Evolutionary conservation across 805 yeast species (phyloP), one percentile per base, ranked within the genome.

Genomic region (Candida ovalis): DNA sequence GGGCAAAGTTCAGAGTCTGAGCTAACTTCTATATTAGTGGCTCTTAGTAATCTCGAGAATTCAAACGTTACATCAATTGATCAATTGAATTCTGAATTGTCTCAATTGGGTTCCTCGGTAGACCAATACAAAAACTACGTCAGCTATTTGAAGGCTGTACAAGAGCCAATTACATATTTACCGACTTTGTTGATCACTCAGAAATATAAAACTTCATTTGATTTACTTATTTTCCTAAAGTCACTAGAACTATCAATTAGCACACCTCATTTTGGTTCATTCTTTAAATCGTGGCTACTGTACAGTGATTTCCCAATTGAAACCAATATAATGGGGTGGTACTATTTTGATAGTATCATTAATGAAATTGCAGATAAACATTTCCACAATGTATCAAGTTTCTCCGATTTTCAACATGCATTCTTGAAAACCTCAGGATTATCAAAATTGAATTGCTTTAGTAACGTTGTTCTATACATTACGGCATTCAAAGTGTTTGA

Each of bases 281-380:
- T 46, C 30, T 45, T 53, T 24, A 40, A 39, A n/a, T 43, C 50
- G 22, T 53, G 54, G 56, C 13, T 50, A 37, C n/a, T 24, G 17
- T 18, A 54, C 17, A 43, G 43, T 21, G 12, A 50, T 22, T 49
- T 59, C 12, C 68, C 68, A 9, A 32, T 47, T 15, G 36, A 43
- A 13, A 53, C 62, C 4, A 62, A 62, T 39, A 15, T 63, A 3
- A 42, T 55, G 22, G 66, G 57, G 3, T 61, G 64, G 64, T 32
- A 52, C 19, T 44, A 47, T 25, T 41, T 62, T 24, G 54, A 59
- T 6, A 18, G 40, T 2, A 37, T 55, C 2, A 35, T 57, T 2
- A 25, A 43, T 2, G 40, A 24, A 12, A 36, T 61, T 2, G 44
- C 45, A 1, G 35, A 43, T 19, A 23, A 39, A 3, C 15, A 40